Conservation (phyloP, 441 rosid genomes). For the Euphorbia celastroides region DNA sequence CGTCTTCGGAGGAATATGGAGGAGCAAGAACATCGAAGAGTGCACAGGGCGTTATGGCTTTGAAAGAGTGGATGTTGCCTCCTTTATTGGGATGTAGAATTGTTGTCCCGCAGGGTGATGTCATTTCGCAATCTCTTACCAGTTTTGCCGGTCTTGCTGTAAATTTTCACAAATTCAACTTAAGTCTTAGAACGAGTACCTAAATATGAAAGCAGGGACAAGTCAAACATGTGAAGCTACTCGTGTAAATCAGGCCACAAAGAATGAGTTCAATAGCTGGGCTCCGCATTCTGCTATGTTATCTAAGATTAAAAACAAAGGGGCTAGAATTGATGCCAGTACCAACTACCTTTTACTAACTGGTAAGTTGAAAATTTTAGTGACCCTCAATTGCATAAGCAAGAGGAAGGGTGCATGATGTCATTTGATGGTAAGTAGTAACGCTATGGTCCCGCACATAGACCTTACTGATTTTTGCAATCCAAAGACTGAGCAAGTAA, state of each 20-base stretch:
- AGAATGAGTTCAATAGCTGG: not conserved
- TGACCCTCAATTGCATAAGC: slow-evolving; percentile 3
- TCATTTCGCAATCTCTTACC: slow-evolving; percentile 36
- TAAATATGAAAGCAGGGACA: not conserved
- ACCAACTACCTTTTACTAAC: not conserved
- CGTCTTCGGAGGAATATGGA: slow-evolving; percentile 37
- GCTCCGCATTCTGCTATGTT: not conserved
- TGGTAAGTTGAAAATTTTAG: slow-evolving; percentile 1
- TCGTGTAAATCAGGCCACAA: not conserved
- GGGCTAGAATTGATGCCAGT: not conserved
- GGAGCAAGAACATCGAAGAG: slow-evolving; percentile 40
- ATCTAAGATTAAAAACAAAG: not conserved
- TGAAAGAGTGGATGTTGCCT: slow-evolving; percentile 45
- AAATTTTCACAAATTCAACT: slow-evolving; percentile 15
- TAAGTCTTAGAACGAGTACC: not conserved
- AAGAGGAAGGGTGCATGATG: not conserved
- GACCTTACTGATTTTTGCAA: not conserved
- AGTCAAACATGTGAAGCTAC: not conserved
- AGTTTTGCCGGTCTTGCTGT: slow-evolving; percentile 45
- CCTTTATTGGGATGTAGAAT: slow-evolving; percentile 38
- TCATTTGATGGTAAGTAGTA: too few species aligned
- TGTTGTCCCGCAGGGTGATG: slow-evolving; percentile 36
- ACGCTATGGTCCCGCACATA: not conserved
- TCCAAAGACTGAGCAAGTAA: not conserved
- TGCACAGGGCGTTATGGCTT: slow-evolving; percentile 42